Evolutionary conservation across 2,329 filamentous ascomycete species (phyloP).

Genomic region (Cladosporium colombiae): DNA sequence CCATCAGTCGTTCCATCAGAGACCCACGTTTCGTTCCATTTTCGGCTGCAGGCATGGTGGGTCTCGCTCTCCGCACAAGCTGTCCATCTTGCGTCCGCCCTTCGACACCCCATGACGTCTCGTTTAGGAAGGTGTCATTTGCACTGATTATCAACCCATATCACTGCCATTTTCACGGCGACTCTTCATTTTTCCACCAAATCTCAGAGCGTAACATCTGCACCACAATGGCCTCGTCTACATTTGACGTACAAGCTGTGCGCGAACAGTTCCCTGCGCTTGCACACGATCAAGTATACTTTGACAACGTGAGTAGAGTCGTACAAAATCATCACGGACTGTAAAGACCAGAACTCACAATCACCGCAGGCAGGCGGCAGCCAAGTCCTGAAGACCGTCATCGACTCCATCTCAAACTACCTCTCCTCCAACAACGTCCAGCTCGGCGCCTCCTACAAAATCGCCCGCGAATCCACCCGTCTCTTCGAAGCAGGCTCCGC

Average conservation of each 20-base stretch:
- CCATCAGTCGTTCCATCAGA: too few species aligned
- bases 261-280: slow-evolving; percentile 69
- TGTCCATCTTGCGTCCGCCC: not conserved
- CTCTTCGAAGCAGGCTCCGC: slow-evolving; percentile 62
- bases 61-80: slow-evolving; percentile 5
- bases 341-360: not conserved
- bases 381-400: slow-evolving; percentile 67
- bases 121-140: slow-evolving; percentile 22
- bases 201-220: not conserved
- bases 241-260: slow-evolving; percentile 58
- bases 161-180: slow-evolving; percentile 2
- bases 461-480: slow-evolving; percentile 60
- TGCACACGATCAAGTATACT: slow-evolving; percentile 65
- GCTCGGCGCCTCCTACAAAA: slow-evolving; percentile 68
- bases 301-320: slow-evolving; percentile 65
- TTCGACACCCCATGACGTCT: slow-evolving; percentile 3
- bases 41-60: slow-evolving; percentile 1
- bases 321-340: not conserved
- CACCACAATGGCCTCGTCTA: slow-evolving; percentile 20
- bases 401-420: slow-evolving; percentile 66
- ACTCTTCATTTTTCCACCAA: not conserved
- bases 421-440: slow-evolving; percentile 71
- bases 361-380: slow-evolving; percentile 61
- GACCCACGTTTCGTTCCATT: not conserved
- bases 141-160: not conserved